Percentiles rank a stretch among this genome's conserved stretches.
phyloP scores from a whole-genome alignment of 2,329 filamentous ascomycete genomes.

The Aspergillus niger region DNA sequence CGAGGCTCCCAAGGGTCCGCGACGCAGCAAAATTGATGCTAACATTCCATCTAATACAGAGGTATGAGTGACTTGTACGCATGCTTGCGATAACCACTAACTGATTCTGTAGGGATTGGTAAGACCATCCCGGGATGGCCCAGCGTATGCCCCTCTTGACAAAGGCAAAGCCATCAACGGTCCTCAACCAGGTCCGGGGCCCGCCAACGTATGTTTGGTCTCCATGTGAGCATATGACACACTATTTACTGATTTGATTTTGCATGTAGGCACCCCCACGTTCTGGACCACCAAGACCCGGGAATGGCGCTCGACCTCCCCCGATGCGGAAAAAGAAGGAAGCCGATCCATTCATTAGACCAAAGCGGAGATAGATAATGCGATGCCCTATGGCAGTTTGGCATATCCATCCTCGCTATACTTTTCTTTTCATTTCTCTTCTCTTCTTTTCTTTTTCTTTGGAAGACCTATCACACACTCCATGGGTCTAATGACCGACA shows the following conservation, averaged over 20 bases:
- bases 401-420: not conserved
- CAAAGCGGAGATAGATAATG: conserved; percentile 36
- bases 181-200: conserved; percentile 18
- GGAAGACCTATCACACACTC: conserved; percentile 2
- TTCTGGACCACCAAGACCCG: conserved; percentile 21
- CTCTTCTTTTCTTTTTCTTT: not conserved
- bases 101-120: conserved; percentile 36
- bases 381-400: not conserved
- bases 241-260: conserved; percentile 14
- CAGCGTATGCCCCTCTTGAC: conserved; percentile 30
- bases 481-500: not conserved
- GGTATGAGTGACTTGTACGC: conserved; percentile 18
- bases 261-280: conserved; percentile 22
- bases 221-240: not conserved
- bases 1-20: conserved; percentile 27
- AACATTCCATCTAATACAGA: conserved; percentile 23
- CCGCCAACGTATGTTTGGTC: conserved; percentile 25
- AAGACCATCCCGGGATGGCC: conserved; percentile 42
- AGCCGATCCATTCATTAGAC: conserved; percentile 45
- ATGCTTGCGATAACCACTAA: conserved; percentile 4
- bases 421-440: too few species aligned
- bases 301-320: conserved; percentile 27
- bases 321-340: conserved; percentile 43
- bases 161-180: conserved; percentile 19
- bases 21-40: conserved; percentile 27